These are phyloP conservation scores for Puccinia novopanici DNA, from an alignment of 1,284 basidiomycete genomes.

Conservation along the genomic window DNA sequence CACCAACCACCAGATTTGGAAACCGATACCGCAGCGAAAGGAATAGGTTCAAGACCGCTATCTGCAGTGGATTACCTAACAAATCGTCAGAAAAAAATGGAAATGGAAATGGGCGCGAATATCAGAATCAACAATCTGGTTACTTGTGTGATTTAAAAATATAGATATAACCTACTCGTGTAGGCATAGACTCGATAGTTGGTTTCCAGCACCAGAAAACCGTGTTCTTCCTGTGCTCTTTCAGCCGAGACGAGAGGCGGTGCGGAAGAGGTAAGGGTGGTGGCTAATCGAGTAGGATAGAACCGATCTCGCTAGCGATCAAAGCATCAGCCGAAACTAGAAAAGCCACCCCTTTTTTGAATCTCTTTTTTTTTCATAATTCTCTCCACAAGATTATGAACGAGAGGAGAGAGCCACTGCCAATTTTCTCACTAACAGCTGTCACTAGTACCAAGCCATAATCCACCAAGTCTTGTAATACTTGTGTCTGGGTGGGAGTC, in stretches of 20 bases:
- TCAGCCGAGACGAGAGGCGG: conserved; percentile 67
- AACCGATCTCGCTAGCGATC: conserved; percentile 68
- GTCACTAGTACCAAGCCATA: conserved; percentile 82
- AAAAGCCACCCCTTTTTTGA: background rate
- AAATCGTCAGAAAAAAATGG: background rate
- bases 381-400: too few relatives aligned
- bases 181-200: conserved; percentile 99
- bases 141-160: background rate
- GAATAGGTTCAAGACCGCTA: conserved; percentile 92
- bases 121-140: background rate
- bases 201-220: conserved; percentile 95
- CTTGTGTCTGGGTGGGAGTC: conserved; percentile 76
- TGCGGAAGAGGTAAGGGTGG: conserved; percentile 80
- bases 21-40: conserved; percentile 89
- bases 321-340: conserved; percentile 28
- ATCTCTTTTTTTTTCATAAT: too few relatives aligned
- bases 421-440: conserved; percentile 20
- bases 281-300: conserved; percentile 92
- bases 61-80: conserved; percentile 88
- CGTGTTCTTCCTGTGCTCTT: conserved; percentile 68
- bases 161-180: conserved; percentile 68
- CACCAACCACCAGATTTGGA: conserved; percentile 91
- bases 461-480: conserved; percentile 87
- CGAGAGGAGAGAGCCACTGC: too few relatives aligned
- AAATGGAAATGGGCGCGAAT: background rate